Base-by-base conservation (phyloP, 306 rosid genomes). In the Senna siamea region DNA sequence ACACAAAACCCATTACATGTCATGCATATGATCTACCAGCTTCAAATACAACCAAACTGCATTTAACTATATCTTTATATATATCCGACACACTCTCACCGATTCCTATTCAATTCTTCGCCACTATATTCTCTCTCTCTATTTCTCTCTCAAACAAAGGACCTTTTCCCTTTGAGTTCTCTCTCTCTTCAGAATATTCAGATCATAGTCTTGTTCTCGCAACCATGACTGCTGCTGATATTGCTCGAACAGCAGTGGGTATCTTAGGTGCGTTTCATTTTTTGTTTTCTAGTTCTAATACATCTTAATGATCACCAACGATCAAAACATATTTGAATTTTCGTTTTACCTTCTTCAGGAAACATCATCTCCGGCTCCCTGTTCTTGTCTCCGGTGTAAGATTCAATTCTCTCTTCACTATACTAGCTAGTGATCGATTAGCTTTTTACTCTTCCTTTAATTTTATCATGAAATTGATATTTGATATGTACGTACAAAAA, bases 301-400 rank as follows among this genome's bases (percentile, higher is more conserved):
- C n/a, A n/a, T n/a, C n/a, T n/a, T n/a, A n/a, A n/a, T n/a, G n/a
- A 32, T 2, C 5, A 32, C 2, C 2, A 32, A 2, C 5, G 5
- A 32, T n/a, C 17, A 18, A 18, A 19, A 4, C 6, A 30, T 70
- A 57, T 60, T 40, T 10, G 2, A 15, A 7, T 66, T 53, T 18
- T 50, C 9, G 35, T 66, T 11, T 72, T 72, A 14, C 71, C 44
- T 83, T 34, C 44, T 83, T 34, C 92, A 92, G 98, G 98, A 78
- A 92, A 92, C 76, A 47, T 84, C 38, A 90, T 85, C 59, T 66
- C 95, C 0, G 81, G 82, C 38, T 84, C 82, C 83, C 52, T 92
- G 72, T 92, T 92, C 84, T 52, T 88, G 76, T 92, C 98, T 2
- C 98, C 96, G 1, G 61, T 79, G 98, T 90, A 87, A 92, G 92